Percentiles rank a stretch among this genome's conserved stretches.
Conservation (phyloP, 768 basidiomycete genomes). For the Suillus cothurnatus region DNA sequence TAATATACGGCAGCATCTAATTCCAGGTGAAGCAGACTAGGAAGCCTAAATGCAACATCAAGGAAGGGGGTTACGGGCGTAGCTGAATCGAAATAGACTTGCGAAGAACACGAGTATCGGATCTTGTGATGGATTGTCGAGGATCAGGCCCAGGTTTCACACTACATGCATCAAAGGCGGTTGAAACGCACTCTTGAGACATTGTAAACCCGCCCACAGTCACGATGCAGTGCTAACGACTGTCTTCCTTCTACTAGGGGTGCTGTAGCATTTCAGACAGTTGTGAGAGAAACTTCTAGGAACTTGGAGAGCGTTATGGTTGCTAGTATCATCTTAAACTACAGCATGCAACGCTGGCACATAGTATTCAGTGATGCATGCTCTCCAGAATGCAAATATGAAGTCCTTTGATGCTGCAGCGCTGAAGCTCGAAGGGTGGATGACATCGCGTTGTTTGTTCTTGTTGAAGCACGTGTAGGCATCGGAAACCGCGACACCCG, state of each 20-base stretch:
- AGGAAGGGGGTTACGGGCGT: not conserved
- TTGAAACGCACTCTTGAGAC: not conserved
- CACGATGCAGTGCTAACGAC: not conserved
- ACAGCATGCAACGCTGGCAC: not conserved
- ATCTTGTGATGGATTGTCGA: not conserved
- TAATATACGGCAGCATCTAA: not conserved
- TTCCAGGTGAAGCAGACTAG: not conserved
- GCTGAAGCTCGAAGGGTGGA: constrained; percentile 1
- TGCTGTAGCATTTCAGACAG: not conserved
- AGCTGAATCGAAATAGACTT: constrained; percentile 4
- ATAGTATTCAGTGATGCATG: not conserved
- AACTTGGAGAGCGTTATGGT: not conserved
- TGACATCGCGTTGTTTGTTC: constrained; percentile 39
- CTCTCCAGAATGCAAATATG: not conserved
- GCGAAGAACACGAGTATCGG: constrained; percentile 1
- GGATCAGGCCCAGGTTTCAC: not conserved
- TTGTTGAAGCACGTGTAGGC: constrained; percentile 42
- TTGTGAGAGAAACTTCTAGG: not conserved
- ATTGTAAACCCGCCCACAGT: not conserved
- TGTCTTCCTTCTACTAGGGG: not conserved
- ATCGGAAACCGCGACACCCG: constrained; percentile 17
- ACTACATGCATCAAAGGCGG: not conserved
- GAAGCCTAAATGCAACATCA: not conserved
- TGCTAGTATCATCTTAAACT: not conserved
- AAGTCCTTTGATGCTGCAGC: not conserved